Evolutionary conservation across 2,329 filamentous ascomycete genomes (phyloP), one percentile per base, ranked within the genome.

Genomic region (Keithomyces neogunnii): DNA sequence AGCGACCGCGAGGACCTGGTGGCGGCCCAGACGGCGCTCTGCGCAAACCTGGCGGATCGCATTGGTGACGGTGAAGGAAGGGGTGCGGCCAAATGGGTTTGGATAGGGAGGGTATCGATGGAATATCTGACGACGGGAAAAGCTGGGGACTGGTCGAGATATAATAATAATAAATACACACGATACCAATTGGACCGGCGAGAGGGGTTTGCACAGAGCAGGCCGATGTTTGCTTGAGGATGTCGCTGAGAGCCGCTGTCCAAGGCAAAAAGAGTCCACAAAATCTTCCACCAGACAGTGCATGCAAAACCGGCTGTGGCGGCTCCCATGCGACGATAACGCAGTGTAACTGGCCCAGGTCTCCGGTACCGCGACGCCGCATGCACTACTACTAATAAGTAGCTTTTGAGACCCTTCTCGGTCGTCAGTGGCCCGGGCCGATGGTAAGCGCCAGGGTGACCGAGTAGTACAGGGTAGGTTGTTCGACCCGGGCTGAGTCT

Each of bases 1-100:
- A 61, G 51, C 50, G 62, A 53, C 59, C 75, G 71, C 39, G 66
- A 65, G 43, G 69, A 63, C 55, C 63, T 60, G 30, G 59, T 55
- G 38, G 62, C 59, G 59, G 64, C 62, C 60, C 65, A 59, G 48
- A 70, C 60, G 58, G 65, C 64, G 57, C 60, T 59, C 56, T 63
- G 62, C 46, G 61, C 57, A 33, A 63, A 55, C 42, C 63, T 53
- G 52, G 62, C 55, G 36, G 67, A 61, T 51, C 66, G 61, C 64
- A 69, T 67, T 48, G 40, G 40, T 30, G 40, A 44, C 3, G 40
- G 26, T 29, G 26, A 7, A 26, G 40, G 40, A 7, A 26, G 40
- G 40, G 26, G 26, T 30, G 40, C 26, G 5, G 40, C 40, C 40
- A 19, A 44, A 30, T 11, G 3, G 13, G 40, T 30, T 7, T 13